Conservation (phyloP, 2,329 filamentous ascomycete species). For the Clarireedia hainanense region DNA sequence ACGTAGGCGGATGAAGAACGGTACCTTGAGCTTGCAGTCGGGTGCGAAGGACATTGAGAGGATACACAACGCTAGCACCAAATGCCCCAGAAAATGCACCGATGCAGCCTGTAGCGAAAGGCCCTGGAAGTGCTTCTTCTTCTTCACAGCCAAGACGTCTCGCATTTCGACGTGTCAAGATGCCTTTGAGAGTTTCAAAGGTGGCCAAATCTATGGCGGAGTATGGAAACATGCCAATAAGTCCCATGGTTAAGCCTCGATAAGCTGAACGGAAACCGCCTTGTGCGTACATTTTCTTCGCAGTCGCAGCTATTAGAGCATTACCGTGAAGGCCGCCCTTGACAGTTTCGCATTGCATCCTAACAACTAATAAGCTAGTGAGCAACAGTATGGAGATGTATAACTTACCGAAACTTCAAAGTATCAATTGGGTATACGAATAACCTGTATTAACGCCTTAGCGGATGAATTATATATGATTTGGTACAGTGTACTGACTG, state of each 20-base stretch:
- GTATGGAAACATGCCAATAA: constrained; percentile 96
- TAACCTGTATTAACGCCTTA: constrained; percentile 44
- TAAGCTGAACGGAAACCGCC: constrained; percentile 75
- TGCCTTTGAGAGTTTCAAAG: constrained; percentile 84
- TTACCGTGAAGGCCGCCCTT: constrained; percentile 78
- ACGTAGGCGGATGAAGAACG: constrained; percentile 80
- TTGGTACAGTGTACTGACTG: constrained; percentile 50
- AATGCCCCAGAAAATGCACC: constrained; percentile 88
- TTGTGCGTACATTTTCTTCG: constrained; percentile 74
- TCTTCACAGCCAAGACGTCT: constrained; percentile 64
- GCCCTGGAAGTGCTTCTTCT: constrained; percentile 73
- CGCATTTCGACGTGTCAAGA: constrained; percentile 63
- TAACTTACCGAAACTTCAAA: constrained; percentile 46
- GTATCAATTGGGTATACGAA: constrained; percentile 64
- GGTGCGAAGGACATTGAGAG: constrained; percentile 86
- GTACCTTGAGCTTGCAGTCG: constrained; percentile 92
- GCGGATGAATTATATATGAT: neutral
- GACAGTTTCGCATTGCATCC: constrained; percentile 89
- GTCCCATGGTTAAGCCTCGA: constrained; percentile 85
- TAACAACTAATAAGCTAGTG: constrained; percentile 14
- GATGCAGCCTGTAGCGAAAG: constrained; percentile 78
- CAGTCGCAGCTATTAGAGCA: constrained; percentile 72
- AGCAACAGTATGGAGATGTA: neutral
- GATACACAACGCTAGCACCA: constrained; percentile 90
- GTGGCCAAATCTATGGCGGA: constrained; percentile 93